phyloP scores from a whole-genome alignment of 441 rosid genomes.

The Adansonia madagascariensis region DNA sequence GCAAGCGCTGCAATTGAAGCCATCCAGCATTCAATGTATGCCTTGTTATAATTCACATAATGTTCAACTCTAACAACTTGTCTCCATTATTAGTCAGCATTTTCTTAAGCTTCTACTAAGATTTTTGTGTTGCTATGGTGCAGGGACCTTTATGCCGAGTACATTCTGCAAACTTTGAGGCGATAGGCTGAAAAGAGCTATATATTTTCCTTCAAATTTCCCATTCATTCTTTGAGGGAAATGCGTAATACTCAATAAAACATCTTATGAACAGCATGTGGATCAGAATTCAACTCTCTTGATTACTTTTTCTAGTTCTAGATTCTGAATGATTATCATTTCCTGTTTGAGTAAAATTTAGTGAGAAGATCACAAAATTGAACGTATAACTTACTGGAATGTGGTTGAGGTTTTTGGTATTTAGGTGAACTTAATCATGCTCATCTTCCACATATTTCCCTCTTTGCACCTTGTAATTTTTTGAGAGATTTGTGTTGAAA shows the following conservation, averaged over 20 bases:
- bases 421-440: not conserved
- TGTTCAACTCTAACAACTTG: not conserved
- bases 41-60: not conserved
- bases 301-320: not conserved
- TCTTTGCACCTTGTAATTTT: not conserved
- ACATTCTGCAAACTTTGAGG: slow-evolving; percentile 81
- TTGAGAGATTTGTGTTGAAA: not conserved
- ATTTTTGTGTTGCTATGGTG: slow-evolving; percentile 26
- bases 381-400: slow-evolving; percentile 1
- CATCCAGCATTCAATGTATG: slow-evolving; percentile 88
- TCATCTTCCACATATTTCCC: not conserved
- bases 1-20: slow-evolving; percentile 65
- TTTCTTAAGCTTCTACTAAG: slow-evolving; percentile 12
- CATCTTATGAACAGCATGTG: slow-evolving; percentile 10
- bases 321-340: not conserved
- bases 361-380: not conserved
- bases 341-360: not conserved
- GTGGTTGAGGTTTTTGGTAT: not conserved
- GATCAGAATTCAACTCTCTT: slow-evolving; percentile 15
- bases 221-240: slow-evolving; percentile 14
- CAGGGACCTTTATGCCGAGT: slow-evolving; percentile 96
- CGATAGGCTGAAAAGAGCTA: slow-evolving; percentile 40
- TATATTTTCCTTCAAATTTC: not conserved
- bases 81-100: slow-evolving; percentile 5
- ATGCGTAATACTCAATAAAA: slow-evolving; percentile 20